These are phyloP conservation scores for Crepidotus variabilis DNA, from an alignment of 768 basidiomycete species.

Conservation along the genomic window DNA sequence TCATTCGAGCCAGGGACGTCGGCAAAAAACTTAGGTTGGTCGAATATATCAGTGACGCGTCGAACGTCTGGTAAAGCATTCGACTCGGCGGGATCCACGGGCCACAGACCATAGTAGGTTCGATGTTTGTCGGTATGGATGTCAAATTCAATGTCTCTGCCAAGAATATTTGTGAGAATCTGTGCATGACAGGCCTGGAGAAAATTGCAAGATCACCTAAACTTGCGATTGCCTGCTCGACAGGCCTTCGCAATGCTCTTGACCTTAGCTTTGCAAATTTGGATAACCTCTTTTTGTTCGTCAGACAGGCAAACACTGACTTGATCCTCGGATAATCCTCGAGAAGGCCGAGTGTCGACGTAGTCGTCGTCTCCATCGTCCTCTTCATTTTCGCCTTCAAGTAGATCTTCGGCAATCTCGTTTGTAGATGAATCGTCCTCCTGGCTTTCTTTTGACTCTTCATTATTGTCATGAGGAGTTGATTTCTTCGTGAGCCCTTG, in stretches of 20 bases:
- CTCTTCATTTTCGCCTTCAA: not conserved
- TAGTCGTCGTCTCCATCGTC: not conserved
- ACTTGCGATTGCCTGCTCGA: slow-evolving; percentile 41
- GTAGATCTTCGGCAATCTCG: too few relatives aligned
- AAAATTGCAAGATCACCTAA: slow-evolving; percentile 31
- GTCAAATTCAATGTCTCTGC: slow-evolving; percentile 55
- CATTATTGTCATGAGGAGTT: too few relatives aligned
- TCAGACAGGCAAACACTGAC: slow-evolving; percentile 44
- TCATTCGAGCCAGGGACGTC: slow-evolving; percentile 32
- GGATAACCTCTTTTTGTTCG: slow-evolving; percentile 46
- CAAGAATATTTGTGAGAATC: not conserved
- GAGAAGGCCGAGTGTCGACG: not conserved
- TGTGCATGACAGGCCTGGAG: not conserved
- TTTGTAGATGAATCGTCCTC: too few relatives aligned
- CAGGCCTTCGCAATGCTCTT: slow-evolving; percentile 42
- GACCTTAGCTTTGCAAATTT: slow-evolving; percentile 43
- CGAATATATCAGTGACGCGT: slow-evolving; percentile 49
- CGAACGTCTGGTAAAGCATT: slow-evolving; percentile 31
- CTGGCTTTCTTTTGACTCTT: too few relatives aligned
- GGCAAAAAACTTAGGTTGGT: slow-evolving; percentile 43
- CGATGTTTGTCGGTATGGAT: slow-evolving; percentile 46
- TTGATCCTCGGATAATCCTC: slow-evolving; percentile 22
- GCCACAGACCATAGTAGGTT: slow-evolving; percentile 26
- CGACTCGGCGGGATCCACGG: not conserved
- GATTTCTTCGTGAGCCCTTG: too few relatives aligned